Base-by-base conservation (phyloP, 345 rosid genomes). In the Melastoma malabathricum region DNA sequence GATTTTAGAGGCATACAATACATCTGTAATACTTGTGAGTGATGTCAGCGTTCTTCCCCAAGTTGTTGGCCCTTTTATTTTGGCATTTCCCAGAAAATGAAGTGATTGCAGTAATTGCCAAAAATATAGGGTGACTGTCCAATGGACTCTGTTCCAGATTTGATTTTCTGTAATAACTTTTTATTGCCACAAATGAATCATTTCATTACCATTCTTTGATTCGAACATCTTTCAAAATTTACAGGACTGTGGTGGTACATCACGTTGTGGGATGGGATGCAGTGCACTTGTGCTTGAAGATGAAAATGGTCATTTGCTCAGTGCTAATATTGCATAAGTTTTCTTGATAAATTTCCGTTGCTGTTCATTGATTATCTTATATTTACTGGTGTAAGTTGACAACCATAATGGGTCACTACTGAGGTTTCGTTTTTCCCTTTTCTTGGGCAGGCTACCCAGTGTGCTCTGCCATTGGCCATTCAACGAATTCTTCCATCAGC, bases 231-330 rank as follows among this genome's bases (percentile, higher is more conserved):
- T 48, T 48, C 5, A 10, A 29, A 29, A 29, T 43, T 48, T 68
- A 58, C 64, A 88, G 99, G 86, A 71, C 39, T 88, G 97, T 12
- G 97, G 97, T 52, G 94, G 84, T 52, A 65, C 83, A 60, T 74
- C 79, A 47, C 90, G 23, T 44, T 88, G 99, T 64, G 97, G 97
- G 62, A 75, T 68, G 64, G 80, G 58, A 55, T 92, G 95, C 55
- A 76, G 88, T 70, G 97, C 86, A 47, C 84, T 92, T 59, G 74
- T 78, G 55, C 71, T 79, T 47, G 73, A 69, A 50, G 74, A 61
- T 52, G 19, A 64, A 25, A 75, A 57, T 72, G 99, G 97, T 92
- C 75, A 52, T 27, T 43, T 46, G 43, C 59, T 20, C 23, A 15
- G 41, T 18, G 43, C 5, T 48, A 39, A 53, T 46, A 39, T 9